Evolutionary conservation across 257 asterid species (phyloP).

Genomic region (Jacaranda copaia): DNA sequence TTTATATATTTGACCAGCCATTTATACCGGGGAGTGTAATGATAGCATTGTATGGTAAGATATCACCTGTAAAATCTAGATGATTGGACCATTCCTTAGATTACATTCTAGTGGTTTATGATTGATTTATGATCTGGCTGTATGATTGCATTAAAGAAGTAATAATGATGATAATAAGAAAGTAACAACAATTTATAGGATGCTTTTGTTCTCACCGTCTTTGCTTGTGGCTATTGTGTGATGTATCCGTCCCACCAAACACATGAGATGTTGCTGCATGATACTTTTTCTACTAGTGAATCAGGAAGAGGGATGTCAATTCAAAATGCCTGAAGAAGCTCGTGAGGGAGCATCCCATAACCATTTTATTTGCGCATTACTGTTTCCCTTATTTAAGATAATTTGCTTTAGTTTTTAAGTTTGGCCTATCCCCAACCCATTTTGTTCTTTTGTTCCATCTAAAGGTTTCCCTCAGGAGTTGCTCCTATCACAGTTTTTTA

Average conservation of each 20-base stretch:
- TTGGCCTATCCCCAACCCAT: neutral
- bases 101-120: neutral
- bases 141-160: neutral
- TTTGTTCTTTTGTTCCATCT: no score
- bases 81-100: slow-evolving; percentile 9
- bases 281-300: neutral
- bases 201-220: neutral
- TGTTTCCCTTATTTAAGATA: slow-evolving; percentile 8
- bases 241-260: neutral
- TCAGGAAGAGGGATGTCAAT: no score
- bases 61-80: neutral
- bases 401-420: neutral
- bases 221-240: neutral
- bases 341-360: no score
- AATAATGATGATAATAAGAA: neutral
- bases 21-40: neutral
- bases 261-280: neutral
- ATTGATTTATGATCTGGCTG: neutral
- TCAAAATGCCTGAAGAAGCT: no score
- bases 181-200: neutral
- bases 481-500: no score
- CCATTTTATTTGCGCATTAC: neutral
- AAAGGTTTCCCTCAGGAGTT: no score
- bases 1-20: no score
- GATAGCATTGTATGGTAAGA: neutral